Base-by-base conservation (phyloP, 192 early-diverging fungal species). In the Backusella sp. region DNA sequence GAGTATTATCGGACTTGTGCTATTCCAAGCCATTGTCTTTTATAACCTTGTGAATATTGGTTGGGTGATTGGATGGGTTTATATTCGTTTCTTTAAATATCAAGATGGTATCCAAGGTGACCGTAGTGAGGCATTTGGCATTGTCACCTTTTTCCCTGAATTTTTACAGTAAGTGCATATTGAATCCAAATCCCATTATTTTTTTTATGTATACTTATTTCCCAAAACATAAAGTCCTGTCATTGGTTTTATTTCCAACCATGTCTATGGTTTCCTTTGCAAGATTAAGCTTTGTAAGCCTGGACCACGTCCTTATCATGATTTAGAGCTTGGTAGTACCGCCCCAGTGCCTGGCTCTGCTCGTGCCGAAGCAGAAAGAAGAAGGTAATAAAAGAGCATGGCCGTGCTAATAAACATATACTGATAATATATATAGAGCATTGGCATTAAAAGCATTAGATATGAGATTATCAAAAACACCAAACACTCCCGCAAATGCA, bases 141-240 rank as follows among this genome's bases (percentile, higher is more conserved):
- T 98, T 72, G 88, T 85, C 1, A 94, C 94, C 21, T 97, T 98
- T 73, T 98, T 95, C 81, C 97, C 97, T 3, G 94, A 96, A 53
- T 82, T 88, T 65, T 75, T 92, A 15, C 91, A 93, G 92, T 93
- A 81, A 83, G 87, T 80, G 2, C 30, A 6, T 7, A 12, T 34
- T 23, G 0, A 32, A 32, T 1, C 2, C 32, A 32, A 32, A 32
- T 28, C 53, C 11, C 2, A 11, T 52, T 9, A 1, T 28, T 52
- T n/a, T 52, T n/a, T 44, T 17, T 26, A 26, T 68, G 11, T 26
- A 52, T 66, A 15, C 17, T 59, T 41, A 19, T 70, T 46, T 76
- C 28, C 30, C 44, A 6, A 15, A 6, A 28, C 46, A 17, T 17
- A 23, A 75, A 92, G 90, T 44, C 87, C 91, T 21, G 68, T 88